These are phyloP conservation scores for Cunninghamia lanceolata DNA, from an alignment of 75 land plant genomes.

Conservation along the genomic window DNA sequence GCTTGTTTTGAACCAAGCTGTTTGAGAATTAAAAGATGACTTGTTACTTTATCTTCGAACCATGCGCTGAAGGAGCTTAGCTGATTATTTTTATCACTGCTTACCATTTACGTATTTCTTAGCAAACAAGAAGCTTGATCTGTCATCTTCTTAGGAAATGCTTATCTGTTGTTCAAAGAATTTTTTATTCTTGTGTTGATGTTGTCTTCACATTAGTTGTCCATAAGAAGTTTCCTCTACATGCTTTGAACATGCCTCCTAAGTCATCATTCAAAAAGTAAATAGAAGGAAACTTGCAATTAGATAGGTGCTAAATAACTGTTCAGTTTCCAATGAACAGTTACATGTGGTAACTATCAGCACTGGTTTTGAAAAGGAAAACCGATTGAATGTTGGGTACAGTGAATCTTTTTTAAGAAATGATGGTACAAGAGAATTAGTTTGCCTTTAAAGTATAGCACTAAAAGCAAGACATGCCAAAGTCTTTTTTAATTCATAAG, in stretches of 20 bases:
- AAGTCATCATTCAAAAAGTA: not conserved
- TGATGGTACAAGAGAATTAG: not conserved
- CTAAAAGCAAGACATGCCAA: not conserved
- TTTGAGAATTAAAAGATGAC: not conserved
- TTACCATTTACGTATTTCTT: not conserved
- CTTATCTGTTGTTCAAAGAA: not conserved
- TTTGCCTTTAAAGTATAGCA: not conserved
- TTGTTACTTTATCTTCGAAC: slow-evolving; percentile 1
- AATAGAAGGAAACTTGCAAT: not conserved
- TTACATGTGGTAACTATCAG: not conserved
- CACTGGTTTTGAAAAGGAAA: not conserved
- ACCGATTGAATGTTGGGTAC: not conserved
- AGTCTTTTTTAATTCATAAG: not conserved
- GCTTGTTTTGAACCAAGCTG: not conserved
- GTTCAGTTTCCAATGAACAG: not conserved
- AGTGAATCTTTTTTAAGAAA: not conserved
- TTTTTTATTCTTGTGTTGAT: not conserved
- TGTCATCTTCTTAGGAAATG: not conserved
- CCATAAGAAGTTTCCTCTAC: too few species aligned
- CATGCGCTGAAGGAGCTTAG: not conserved
- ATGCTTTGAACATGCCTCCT: not conserved
- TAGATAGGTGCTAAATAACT: not conserved
- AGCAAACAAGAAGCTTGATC: not conserved
- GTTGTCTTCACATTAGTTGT: not conserved
- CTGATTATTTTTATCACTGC: not conserved